A percentile compares a stretch with the other conserved stretches of the same genome.
These are phyloP conservation scores for Colletotrichum somersetense DNA, from an alignment of 2,329 filamentous ascomycete genomes.

Conservation along the genomic window DNA sequence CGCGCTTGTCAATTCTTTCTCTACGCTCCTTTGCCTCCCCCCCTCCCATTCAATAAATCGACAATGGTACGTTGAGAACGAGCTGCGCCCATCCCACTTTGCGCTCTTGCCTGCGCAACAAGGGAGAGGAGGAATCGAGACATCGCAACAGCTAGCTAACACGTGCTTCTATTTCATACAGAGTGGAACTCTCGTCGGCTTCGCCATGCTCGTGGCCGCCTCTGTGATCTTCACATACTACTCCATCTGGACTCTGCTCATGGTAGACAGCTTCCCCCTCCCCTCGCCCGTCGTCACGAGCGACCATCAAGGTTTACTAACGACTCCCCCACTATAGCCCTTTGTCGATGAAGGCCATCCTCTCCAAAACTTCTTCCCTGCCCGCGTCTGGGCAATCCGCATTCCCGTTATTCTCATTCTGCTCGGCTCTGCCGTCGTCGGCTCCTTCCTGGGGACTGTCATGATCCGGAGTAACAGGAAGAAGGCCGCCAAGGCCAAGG, in stretches of 20 bases:
- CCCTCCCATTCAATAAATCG: background rate
- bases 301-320: slow-evolving; percentile 31
- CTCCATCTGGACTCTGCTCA: slow-evolving; percentile 96
- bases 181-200: slow-evolving; percentile 87
- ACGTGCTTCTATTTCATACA: slow-evolving; percentile 54
- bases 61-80: slow-evolving; percentile 49
- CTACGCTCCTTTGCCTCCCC: slow-evolving; percentile 29
- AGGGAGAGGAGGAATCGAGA: slow-evolving; percentile 17
- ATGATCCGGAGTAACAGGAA: slow-evolving; percentile 99
- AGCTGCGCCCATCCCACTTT: slow-evolving; percentile 11
- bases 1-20: slow-evolving; percentile 7
- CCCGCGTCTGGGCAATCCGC: slow-evolving; percentile 98
- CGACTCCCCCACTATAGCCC: slow-evolving; percentile 69
- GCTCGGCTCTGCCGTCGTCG: slow-evolving; percentile 91
- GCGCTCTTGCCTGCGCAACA: slow-evolving; percentile 20
- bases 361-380: slow-evolving; percentile 94
- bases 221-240: slow-evolving; percentile 84
- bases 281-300: slow-evolving; percentile 8
- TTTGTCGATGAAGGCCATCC: slow-evolving; percentile 97
- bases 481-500: slow-evolving; percentile 94
- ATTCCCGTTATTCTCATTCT: slow-evolving; percentile 97
- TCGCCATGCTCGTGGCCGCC: slow-evolving; percentile 77
- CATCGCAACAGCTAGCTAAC: slow-evolving; percentile 18
- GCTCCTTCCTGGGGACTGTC: slow-evolving; percentile 94
- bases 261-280: slow-evolving; percentile 70